A percentile compares a stretch with the other conserved stretches of the same genome.
Conservation (phyloP, 2,329 filamentous ascomycete species). For the Fusarium sp. region DNA sequence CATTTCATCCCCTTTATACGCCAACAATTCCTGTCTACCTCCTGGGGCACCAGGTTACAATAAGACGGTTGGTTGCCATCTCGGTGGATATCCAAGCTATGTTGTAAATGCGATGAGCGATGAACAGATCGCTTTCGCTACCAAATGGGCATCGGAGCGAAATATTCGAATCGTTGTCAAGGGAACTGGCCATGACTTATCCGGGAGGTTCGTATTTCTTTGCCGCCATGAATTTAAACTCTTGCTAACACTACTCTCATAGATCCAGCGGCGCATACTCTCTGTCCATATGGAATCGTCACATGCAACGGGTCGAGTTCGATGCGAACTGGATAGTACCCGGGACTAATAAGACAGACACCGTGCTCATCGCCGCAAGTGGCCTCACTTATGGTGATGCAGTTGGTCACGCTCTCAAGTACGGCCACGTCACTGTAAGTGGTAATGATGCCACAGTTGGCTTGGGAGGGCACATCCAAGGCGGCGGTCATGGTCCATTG, state of each 20-base stretch:
- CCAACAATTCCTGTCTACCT: background rate
- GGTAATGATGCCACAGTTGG: background rate
- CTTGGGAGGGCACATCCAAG: background rate
- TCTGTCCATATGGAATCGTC: background rate
- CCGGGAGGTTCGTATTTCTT: background rate
- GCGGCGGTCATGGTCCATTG: background rate
- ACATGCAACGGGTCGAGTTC: background rate
- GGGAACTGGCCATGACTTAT: background rate
- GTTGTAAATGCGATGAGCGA: background rate
- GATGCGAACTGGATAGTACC: background rate
- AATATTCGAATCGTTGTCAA: background rate
- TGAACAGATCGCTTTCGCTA: background rate
- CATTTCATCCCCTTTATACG: background rate
- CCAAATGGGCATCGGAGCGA: background rate
- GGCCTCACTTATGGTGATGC: background rate
- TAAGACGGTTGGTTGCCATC: background rate
- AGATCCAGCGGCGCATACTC: background rate
- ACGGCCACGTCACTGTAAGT: background rate
- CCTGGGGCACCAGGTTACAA: background rate
- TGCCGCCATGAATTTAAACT: fast-evolving
- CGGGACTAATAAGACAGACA: background rate
- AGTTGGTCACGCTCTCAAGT: background rate
- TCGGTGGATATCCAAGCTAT: background rate
- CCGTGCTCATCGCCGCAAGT: background rate
- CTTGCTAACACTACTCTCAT: background rate